Base-by-base conservation (phyloP, 805 yeast species). In the Deakozyma indianensis region DNA sequence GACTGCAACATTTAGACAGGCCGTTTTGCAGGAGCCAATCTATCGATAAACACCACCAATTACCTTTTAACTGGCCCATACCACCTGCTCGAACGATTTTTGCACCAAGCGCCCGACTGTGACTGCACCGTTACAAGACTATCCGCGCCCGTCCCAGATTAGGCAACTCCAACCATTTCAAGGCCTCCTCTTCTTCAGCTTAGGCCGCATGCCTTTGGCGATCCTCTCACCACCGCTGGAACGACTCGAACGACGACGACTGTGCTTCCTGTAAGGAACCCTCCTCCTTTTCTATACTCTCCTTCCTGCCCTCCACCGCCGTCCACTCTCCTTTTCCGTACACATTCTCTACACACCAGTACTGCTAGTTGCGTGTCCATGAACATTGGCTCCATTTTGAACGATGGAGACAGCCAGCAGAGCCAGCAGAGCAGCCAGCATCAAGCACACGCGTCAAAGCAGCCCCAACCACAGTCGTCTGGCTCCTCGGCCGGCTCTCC, bases 381-480 rank as follows among this genome's bases (percentile, higher is more conserved):
- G 38, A 32, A 32, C 38, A 7, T 32, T 9, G 38, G 38, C 38
- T 32, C 38, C 38, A 32, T 32, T n/a, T 20, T 32, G 18, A 32
- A 32, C 18, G 38, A 32, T n/a, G 38, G 38, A 32, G 38, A 32
- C 18, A 32, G 38, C 38, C 11, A n/a, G 11, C 11, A n/a, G 20
- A 14, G 38, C 20, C 38, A 7, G 38, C 11, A 32, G 38, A 7
- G 18, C 4, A n/a, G 20, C 11, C 9, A 9, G 18, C 18, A 7
- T n/a, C 38, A 32, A 20, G 7, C 38, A 5, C 38, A 7, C 7
- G 20, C 11, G 38, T n/a, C 38, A 20, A 14, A 32, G 38, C 18
- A 7, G 18, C 38, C 38, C 5, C 38, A 7, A 25, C n/a, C n/a
- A n/a, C n/a, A n/a, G n/a, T n/a, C n/a, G n/a, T n/a, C n/a, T n/a